Percentiles rank a stretch among this genome's conserved stretches.
phyloP scores from a whole-genome alignment of 768 basidiomycete genomes.

The Phanerochaete sordida region DNA sequence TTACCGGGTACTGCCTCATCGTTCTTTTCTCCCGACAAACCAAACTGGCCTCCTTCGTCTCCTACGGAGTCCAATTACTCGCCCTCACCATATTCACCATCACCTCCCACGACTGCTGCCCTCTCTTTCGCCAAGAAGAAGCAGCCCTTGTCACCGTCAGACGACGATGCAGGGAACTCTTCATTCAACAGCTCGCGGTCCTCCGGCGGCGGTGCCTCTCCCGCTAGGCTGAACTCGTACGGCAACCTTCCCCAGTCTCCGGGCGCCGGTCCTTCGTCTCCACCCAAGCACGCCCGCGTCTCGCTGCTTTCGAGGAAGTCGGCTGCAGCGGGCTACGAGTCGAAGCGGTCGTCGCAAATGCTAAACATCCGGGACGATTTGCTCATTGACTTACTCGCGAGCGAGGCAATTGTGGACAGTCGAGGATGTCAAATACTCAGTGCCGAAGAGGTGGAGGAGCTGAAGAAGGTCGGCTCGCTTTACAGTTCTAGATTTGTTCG shows the following conservation, averaged over 20 bases:
- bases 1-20: slow-evolving; percentile 21
- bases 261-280: slow-evolving; percentile 39
- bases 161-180: slow-evolving; percentile 24
- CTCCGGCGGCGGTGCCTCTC: slow-evolving; percentile 22
- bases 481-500: neutral
- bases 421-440: slow-evolving; percentile 74
- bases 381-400: slow-evolving; percentile 84
- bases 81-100: slow-evolving; percentile 24
- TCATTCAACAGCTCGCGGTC: slow-evolving; percentile 25
- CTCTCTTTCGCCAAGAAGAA: slow-evolving; percentile 53
- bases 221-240: slow-evolving; percentile 21
- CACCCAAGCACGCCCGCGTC: slow-evolving; percentile 25
- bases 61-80: slow-evolving; percentile 12
- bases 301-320: slow-evolving; percentile 34
- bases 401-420: slow-evolving; percentile 93
- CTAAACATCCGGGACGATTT: slow-evolving; percentile 77
- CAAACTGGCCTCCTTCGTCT: slow-evolving; percentile 17
- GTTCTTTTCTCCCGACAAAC: slow-evolving; percentile 24
- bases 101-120: slow-evolving; percentile 39
- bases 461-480: slow-evolving; percentile 57
- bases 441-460: slow-evolving; percentile 66
- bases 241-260: slow-evolving; percentile 27
- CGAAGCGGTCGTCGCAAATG: slow-evolving; percentile 41
- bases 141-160: slow-evolving; percentile 27
- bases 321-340: slow-evolving; percentile 26